Evolutionary conservation across 164 flowering plant species (phyloP), one percentile per base, ranked within the genome.

Genomic region (Tetrastigma voinierianum): DNA sequence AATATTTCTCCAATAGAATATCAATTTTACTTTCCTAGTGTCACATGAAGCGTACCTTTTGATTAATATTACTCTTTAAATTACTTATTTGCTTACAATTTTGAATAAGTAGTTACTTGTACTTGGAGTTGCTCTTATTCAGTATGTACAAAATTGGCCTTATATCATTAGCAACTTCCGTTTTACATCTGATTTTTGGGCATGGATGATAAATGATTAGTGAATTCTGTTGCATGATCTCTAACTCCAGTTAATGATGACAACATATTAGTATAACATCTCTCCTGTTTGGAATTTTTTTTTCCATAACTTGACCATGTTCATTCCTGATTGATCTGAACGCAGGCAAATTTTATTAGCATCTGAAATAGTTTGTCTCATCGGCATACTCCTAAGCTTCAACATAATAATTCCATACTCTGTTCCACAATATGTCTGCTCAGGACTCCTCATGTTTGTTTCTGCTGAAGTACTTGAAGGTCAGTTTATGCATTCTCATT

Each of bases 401-500:
- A 65, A 83, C 52, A 1, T 76, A 1, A n/a, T 81, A 1, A 51
- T 67, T 49, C 78, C 72, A 1, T 85, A 85, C 67, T 24, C 87
- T 19, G 82, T 85, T 13, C 79, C 83, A 19, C 90, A 86, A 53
- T 86, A 86, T 60, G 87, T 86, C 68, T 45, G 55, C 59, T 86
- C 90, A 25, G 90, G 87, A 8, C 86, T 86, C 55, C 68, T 86
- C 66, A 70, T 82, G 83, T 86, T 86, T 47, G 90, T 86, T 19
- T 69, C 82, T 49, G 90, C 90, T 45, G 90, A 86, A 80, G 90
- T 86, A 17, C 82, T 86, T 25, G 90, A 86, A 82, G 90, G 90
- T 80, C 24, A 55, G 21, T 4, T 70, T 19, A 14, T 6, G n/a
- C 48, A 18, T 46, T 24, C 19, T 20, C 20, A 49, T 23, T 51